phyloP scores from a whole-genome alignment of 257 asterid genomes.

The Solanum corneliomulleri region DNA sequence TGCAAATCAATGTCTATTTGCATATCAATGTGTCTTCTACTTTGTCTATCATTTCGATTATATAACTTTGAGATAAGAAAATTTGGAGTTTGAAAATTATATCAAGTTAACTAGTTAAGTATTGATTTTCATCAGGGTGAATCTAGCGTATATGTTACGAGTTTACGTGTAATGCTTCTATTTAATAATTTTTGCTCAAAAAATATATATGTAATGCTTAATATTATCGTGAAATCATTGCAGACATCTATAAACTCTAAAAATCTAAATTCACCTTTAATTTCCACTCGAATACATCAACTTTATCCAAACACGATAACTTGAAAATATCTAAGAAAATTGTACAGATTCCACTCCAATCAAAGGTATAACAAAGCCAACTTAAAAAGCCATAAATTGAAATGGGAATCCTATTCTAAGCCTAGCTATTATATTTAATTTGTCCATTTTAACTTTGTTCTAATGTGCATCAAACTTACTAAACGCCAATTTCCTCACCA shows the following conservation, averaged over 20 bases:
- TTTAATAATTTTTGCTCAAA: not conserved
- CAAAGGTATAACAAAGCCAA: not conserved
- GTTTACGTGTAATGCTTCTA: not conserved
- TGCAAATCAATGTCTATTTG: not conserved
- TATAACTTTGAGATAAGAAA: not conserved
- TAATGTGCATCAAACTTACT: not conserved
- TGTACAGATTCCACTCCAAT: not conserved
- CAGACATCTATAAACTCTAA: not conserved
- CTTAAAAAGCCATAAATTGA: not conserved
- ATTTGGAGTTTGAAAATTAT: not conserved
- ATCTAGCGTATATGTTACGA: not conserved
- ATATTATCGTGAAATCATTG: not conserved
- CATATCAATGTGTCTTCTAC: not conserved
- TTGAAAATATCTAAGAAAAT: too few species aligned
- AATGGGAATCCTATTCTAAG: not conserved
- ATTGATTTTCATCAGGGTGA: accelerated
- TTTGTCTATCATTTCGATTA: not conserved
- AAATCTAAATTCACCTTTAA: not conserved
- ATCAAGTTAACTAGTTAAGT: not conserved
- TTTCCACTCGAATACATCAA: not conserved
- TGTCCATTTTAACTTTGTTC: not conserved
- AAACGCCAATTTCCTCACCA: not conserved
- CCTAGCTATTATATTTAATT: not conserved
- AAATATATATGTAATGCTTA: not conserved
- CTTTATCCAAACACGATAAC: not conserved